These are phyloP conservation scores for Diatrype stigma DNA, from an alignment of 2,329 filamentous ascomycete species.

Conservation along the genomic window DNA sequence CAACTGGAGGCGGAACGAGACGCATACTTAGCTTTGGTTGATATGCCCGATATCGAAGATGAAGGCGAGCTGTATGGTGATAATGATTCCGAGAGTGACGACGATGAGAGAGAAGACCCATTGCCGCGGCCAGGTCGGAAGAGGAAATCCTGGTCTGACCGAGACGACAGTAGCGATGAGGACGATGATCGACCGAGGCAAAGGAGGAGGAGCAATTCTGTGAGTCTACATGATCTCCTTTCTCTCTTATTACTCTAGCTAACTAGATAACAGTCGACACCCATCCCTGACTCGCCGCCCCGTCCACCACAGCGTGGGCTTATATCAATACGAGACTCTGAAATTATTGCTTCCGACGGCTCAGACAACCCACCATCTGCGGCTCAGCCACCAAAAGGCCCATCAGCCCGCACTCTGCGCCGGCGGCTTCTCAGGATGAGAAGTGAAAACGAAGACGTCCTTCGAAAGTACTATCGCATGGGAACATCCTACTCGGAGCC, in stretches of 20 bases:
- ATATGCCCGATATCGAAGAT: conserved; percentile 88
- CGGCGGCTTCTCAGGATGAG: conserved; percentile 71
- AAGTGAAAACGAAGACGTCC: conserved; percentile 68
- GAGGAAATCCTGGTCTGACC: conserved; percentile 73
- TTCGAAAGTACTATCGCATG: conserved; percentile 79
- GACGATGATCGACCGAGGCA: conserved; percentile 74
- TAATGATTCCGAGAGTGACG: conserved; percentile 53
- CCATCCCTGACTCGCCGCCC: conserved; percentile 62
- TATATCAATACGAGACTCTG: conserved; percentile 48
- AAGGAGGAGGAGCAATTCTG: conserved; percentile 82
- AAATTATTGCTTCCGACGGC: conserved; percentile 44
- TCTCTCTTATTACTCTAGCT: conserved; percentile 26
- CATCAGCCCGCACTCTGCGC: conserved; percentile 68
- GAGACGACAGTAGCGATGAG: conserved; percentile 65
- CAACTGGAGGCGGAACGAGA: conserved; percentile 70
- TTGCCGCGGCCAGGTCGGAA: conserved; percentile 55
- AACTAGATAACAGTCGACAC: conserved; percentile 48
- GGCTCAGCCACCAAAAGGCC: conserved; percentile 54
- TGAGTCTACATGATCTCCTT: conserved; percentile 44
- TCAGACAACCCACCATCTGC: conserved; percentile 52
- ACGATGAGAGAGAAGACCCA: conserved; percentile 51
- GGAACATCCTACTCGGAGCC: conserved; percentile 93
- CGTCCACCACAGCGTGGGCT: conserved; percentile 59
- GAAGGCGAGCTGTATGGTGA: conserved; percentile 60
- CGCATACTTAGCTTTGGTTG: conserved; percentile 78